Evolutionary conservation across 805 yeast species (phyloP).

Genomic region (Starmerella potacharoeniae): DNA sequence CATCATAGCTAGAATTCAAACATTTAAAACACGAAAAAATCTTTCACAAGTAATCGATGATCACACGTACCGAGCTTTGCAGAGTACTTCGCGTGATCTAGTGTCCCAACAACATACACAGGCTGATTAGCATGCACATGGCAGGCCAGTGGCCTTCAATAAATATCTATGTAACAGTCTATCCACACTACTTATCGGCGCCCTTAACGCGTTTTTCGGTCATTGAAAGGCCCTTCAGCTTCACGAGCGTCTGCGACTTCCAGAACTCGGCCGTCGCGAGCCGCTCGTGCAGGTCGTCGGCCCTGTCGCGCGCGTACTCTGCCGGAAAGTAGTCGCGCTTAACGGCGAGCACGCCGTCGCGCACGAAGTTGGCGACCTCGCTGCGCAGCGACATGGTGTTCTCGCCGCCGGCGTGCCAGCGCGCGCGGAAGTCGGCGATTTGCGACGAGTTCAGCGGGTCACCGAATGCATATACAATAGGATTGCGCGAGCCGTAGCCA

Average conservation of each 20-base stretch:
- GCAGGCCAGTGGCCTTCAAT: not conserved
- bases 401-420: constrained; percentile 57
- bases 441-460: constrained; percentile 49
- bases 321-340: constrained; percentile 9
- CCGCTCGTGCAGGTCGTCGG: not conserved
- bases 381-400: constrained; percentile 50
- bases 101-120: not conserved
- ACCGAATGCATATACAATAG: constrained; percentile 61
- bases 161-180: not conserved
- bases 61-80: no score
- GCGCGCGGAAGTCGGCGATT: constrained; percentile 49
- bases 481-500: constrained; percentile 53
- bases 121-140: not conserved
- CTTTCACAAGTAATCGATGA: no score
- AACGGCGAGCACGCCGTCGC: constrained; percentile 42
- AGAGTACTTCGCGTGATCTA: no score
- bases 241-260: constrained; percentile 28
- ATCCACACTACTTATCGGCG: not conserved
- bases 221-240: constrained; percentile 13
- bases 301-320: constrained; percentile 1
- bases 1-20: no score
- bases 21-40: no score
- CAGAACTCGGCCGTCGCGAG: constrained; percentile 44
- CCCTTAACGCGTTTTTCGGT: constrained; percentile 9
- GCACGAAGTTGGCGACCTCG: constrained; percentile 53